phyloP scores from a whole-genome alignment of 441 rosid species.

The Omphalea diandra region DNA sequence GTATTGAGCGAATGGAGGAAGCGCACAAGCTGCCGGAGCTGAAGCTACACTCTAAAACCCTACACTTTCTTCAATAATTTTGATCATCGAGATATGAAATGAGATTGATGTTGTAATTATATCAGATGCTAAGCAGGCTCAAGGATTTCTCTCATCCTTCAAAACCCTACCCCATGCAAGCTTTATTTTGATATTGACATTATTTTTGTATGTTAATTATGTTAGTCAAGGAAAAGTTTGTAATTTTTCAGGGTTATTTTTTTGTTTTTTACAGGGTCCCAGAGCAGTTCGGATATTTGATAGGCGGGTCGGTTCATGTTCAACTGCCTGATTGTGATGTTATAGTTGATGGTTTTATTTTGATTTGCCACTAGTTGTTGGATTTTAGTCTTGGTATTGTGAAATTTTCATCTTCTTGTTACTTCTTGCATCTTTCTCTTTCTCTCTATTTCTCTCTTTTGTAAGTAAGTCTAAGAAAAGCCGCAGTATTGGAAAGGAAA shows the following conservation, averaged over 20 bases:
- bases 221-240: too few species aligned
- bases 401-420: neutral
- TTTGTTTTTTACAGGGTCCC: slow-evolving; percentile 50
- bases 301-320: slow-evolving; percentile 70
- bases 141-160: slow-evolving; percentile 95
- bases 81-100: neutral
- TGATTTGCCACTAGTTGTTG: slow-evolving; percentile 4
- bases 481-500: neutral
- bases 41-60: slow-evolving; percentile 76
- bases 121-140: slow-evolving; percentile 91
- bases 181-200: too few species aligned
- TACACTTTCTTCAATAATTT: slow-evolving; percentile 14
- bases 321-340: slow-evolving; percentile 1
- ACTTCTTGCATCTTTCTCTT: too few species aligned
- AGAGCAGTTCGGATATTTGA: slow-evolving; percentile 91
- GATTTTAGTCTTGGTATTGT: neutral
- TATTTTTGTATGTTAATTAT: too few species aligned
- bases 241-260: slow-evolving; percentile 2
- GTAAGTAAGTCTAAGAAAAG: neutral
- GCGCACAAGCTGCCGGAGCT: slow-evolving; percentile 85
- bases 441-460: neutral
- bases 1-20: slow-evolving; percentile 46
- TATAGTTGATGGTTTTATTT: neutral
- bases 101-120: neutral
- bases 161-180: slow-evolving; percentile 84